phyloP scores from a whole-genome alignment of 257 asterid genomes.

The Solanum clarkiae region DNA sequence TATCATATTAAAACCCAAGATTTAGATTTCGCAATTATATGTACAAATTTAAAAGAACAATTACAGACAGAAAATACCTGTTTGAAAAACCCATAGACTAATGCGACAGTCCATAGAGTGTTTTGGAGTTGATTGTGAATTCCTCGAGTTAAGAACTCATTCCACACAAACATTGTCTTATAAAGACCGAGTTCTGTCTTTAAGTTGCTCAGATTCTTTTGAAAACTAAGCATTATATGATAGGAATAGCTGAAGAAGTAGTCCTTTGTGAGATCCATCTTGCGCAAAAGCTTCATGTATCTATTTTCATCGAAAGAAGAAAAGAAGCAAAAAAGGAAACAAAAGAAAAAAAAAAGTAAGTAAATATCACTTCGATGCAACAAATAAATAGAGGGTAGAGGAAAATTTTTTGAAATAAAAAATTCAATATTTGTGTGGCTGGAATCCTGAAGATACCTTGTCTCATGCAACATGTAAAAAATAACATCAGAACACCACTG shows the following conservation, averaged over 20 bases:
- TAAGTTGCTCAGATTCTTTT: constrained; percentile 65
- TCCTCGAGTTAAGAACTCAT: constrained; percentile 79
- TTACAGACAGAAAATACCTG: constrained; percentile 40
- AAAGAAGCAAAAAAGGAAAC: constrained; percentile 7
- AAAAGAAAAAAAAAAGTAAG: constrained; percentile 19
- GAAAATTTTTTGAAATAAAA: constrained; percentile 2
- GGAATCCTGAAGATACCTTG: constrained; percentile 58
- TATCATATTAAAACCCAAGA: neutral
- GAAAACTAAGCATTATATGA: constrained; percentile 81
- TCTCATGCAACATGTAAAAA: constrained; percentile 51
- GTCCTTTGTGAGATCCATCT: constrained; percentile 91
- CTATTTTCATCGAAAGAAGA: constrained; percentile 38
- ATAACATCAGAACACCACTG: constrained; percentile 58
- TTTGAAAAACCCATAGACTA: constrained; percentile 85
- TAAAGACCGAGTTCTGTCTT: constrained; percentile 38
- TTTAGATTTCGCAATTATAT: neutral
- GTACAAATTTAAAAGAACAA: neutral
- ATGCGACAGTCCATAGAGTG: constrained; percentile 77
- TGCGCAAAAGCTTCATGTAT: constrained; percentile 80
- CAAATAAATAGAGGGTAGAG: neutral
- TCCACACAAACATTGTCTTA: constrained; percentile 95
- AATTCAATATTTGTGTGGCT: constrained; percentile 11
- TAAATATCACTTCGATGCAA: neutral
- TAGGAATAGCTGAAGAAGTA: constrained; percentile 97
- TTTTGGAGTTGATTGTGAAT: constrained; percentile 73